A percentile compares a stretch with the other conserved stretches of the same genome.
phyloP scores from a whole-genome alignment of 352 stramenopile genomes.

The Phytophthora kernoviae region DNA sequence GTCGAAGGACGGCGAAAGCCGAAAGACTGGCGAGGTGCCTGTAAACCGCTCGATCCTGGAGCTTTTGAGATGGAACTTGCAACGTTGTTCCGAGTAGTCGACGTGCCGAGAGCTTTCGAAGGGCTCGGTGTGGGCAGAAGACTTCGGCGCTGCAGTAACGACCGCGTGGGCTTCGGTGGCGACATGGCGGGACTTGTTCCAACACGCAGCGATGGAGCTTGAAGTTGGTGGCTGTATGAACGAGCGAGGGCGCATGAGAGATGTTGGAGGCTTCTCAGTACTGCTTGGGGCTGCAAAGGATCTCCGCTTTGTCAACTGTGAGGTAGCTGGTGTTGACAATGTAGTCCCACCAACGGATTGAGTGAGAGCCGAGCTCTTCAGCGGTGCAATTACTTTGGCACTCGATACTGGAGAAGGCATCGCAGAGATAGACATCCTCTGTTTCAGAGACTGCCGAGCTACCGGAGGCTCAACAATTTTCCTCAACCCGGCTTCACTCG shows the following conservation, averaged over 20 bases:
- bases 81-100: conserved; percentile 9
- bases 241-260: conserved; percentile 19
- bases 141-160: conserved; percentile 15
- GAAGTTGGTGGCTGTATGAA: conserved; percentile 5
- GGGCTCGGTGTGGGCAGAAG: conserved; percentile 9
- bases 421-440: conserved; percentile 5
- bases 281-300: conserved; percentile 1
- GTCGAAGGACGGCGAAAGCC: conserved; percentile 27
- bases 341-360: neutral
- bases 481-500: neutral
- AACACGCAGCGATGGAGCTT: neutral
- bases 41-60: conserved; percentile 19
- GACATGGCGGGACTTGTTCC: conserved; percentile 1
- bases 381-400: neutral
- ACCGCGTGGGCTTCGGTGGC: conserved; percentile 8
- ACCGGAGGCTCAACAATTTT: neutral
- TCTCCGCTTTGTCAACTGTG: conserved; percentile 15
- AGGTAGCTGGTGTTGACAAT: conserved; percentile 9
- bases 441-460: conserved; percentile 4
- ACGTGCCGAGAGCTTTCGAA: conserved; percentile 1
- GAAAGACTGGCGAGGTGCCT: conserved; percentile 23
- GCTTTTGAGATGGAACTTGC: conserved; percentile 10
- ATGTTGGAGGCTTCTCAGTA: conserved; percentile 15
- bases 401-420: conserved; percentile 5
- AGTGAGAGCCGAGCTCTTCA: neutral